phyloP scores from a whole-genome alignment of 805 yeast species.

The Candida caryicola region DNA sequence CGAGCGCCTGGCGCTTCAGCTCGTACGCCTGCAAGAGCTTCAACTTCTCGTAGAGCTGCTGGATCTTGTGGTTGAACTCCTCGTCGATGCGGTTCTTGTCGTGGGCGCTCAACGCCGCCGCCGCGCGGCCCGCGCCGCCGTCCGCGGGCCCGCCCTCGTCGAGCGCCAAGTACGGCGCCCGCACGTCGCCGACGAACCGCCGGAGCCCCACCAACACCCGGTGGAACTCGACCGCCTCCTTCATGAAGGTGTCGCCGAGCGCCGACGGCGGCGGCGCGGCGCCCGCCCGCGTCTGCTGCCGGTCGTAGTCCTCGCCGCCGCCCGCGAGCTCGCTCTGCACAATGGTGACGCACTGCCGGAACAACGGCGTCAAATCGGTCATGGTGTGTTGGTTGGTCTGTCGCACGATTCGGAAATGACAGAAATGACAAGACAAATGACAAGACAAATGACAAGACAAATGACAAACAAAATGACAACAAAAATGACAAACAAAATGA shows the following conservation, averaged over 20 bases:
- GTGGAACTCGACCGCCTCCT: conserved; percentile 40
- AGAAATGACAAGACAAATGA: too few species aligned
- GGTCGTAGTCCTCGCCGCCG: conserved; percentile 8
- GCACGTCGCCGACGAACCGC: conserved; percentile 30
- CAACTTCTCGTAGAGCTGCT: conserved; percentile 49
- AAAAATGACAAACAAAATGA: too few species aligned
- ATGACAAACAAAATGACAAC: too few species aligned
- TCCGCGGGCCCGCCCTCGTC: conserved; percentile 14
- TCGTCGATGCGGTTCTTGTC: conserved; percentile 58
- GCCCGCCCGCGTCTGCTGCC: conserved; percentile 7
- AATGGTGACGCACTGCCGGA: conserved; percentile 46
- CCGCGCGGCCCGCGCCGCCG: conserved; percentile 1
- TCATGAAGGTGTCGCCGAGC: conserved; percentile 38
- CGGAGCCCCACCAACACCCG: conserved; percentile 28
- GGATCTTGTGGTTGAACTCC: conserved; percentile 51
- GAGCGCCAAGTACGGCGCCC: conserved; percentile 31
- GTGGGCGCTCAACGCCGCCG: conserved; percentile 32
- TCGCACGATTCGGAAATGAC: background rate
- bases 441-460: too few species aligned
- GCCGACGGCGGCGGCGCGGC: conserved; percentile 7
- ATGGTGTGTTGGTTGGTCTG: conserved; percentile 16
- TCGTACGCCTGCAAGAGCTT: conserved; percentile 53
- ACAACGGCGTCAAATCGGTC: conserved; percentile 50
- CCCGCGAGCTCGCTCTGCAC: conserved; percentile 31
- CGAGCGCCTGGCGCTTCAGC: conserved; percentile 33